Conservation (phyloP, 352 stramenopile species). For the Phytopythium kandeliae region DNA sequence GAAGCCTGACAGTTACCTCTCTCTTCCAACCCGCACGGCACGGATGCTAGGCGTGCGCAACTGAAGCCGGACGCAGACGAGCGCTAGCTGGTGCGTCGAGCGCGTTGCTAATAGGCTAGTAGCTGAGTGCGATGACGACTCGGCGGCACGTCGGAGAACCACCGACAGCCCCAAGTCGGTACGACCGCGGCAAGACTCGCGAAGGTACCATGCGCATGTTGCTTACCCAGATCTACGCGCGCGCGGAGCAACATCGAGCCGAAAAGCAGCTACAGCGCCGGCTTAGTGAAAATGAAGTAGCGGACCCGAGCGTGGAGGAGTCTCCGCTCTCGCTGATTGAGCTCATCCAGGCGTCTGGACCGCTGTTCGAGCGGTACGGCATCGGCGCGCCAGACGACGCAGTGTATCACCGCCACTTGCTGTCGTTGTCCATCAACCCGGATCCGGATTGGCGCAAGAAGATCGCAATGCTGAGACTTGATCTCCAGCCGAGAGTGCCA, state of each 20-base stretch:
- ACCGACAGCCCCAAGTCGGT: not conserved
- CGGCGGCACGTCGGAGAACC: not conserved
- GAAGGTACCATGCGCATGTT: constrained; percentile 25
- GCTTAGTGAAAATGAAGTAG: not conserved
- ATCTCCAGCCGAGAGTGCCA: constrained; percentile 10
- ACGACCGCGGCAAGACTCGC: constrained; percentile 1
- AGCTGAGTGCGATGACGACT: not conserved
- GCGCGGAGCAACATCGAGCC: constrained; percentile 15
- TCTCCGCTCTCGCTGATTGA: constrained; percentile 49
- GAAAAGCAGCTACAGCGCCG: not conserved
- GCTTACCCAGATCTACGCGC: constrained; percentile 39
- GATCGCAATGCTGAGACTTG: constrained; percentile 28
- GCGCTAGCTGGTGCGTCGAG: too few relatives aligned
- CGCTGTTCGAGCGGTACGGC: constrained; percentile 42
- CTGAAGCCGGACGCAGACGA: too few relatives aligned
- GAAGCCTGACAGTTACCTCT: too few relatives aligned
- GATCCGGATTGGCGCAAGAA: constrained; percentile 56
- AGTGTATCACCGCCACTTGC: constrained; percentile 45
- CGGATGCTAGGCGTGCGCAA: too few relatives aligned
- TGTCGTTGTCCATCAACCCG: constrained; percentile 48
- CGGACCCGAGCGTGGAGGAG: not conserved
- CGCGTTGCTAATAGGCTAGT: too few relatives aligned
- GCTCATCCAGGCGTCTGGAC: constrained; percentile 49
- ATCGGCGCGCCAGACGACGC: constrained; percentile 39
- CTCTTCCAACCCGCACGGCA: too few relatives aligned